Percentiles rank a stretch among this genome's conserved stretches.
These are phyloP conservation scores for Cladosporium velox DNA, from an alignment of 2,329 filamentous ascomycete genomes.

Conservation along the genomic window DNA sequence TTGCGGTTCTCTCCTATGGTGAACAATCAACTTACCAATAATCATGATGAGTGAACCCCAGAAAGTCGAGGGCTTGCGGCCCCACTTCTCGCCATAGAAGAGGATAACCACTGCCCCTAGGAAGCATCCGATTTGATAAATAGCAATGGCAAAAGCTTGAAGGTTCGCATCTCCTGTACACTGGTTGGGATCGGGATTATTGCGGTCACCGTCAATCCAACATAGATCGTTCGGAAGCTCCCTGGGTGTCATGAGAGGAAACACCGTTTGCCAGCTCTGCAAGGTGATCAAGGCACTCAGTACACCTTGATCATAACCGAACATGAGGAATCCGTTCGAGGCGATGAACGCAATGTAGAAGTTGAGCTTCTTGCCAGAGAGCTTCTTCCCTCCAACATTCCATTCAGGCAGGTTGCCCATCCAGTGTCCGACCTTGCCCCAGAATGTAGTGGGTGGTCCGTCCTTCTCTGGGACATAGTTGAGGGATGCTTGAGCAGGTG, in stretches of 20 bases:
- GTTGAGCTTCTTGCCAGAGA: conserved; percentile 17
- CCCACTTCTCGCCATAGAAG: conserved; percentile 21
- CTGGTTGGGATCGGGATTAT: conserved; percentile 10
- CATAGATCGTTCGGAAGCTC: conserved; percentile 20
- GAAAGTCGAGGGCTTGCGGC: conserved; percentile 21
- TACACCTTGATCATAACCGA: conserved; percentile 44
- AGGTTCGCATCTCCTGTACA: conserved; percentile 39
- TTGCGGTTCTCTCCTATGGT: conserved; percentile 32
- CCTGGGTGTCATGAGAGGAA: conserved; percentile 20
- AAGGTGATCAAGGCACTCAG: conserved; percentile 55
- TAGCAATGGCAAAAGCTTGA: conserved; percentile 42
- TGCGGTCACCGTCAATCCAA: conserved; percentile 14
- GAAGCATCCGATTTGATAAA: conserved; percentile 23
- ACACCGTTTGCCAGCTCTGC: conserved; percentile 24
- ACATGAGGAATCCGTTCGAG: conserved; percentile 21
- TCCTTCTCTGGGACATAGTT: conserved; percentile 9
- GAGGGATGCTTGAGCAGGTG: conserved; percentile 9
- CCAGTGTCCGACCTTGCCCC: conserved; percentile 16
- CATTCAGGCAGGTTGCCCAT: conserved; percentile 21
- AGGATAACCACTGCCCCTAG: conserved; percentile 19
- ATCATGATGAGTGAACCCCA: conserved; percentile 44
- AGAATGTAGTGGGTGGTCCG: conserved; percentile 14
- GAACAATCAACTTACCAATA: conserved; percentile 37
- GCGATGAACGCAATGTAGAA: conserved; percentile 20
- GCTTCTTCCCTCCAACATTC: conserved; percentile 18